Conservation (phyloP, 2,329 filamentous ascomycete genomes). For the Coniochaeta hoffmannii region DNA sequence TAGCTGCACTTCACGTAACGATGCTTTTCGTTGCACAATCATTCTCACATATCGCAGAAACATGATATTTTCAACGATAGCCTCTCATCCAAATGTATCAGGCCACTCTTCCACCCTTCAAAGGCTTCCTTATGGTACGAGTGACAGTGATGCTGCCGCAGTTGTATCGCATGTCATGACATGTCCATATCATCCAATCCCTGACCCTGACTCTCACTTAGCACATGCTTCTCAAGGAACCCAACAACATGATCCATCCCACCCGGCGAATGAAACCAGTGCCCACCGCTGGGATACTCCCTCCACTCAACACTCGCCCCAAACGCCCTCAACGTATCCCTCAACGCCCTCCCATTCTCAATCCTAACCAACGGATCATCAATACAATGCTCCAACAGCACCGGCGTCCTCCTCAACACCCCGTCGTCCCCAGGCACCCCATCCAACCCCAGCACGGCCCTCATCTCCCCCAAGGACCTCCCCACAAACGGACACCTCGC, state of each 20-base stretch:
- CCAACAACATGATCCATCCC: constrained; percentile 33
- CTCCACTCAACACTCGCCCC: constrained; percentile 29
- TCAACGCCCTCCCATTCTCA: constrained; percentile 24
- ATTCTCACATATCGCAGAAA: too few relatives aligned
- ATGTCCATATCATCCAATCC: neutral
- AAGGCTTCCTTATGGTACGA: too few relatives aligned
- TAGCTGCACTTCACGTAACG: too few relatives aligned
- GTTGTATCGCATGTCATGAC: too few relatives aligned
- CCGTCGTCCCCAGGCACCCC: constrained; percentile 16
- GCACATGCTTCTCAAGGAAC: constrained; percentile 20
- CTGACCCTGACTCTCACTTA: neutral
- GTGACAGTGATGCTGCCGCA: too few relatives aligned
- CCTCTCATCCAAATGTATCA: too few relatives aligned
- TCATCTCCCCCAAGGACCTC: constrained; percentile 19
- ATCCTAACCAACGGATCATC: constrained; percentile 35
- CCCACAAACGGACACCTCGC: constrained; percentile 28
- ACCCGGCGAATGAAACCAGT: constrained; percentile 34
- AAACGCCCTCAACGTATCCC: constrained; percentile 24
- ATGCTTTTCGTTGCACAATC: too few relatives aligned
- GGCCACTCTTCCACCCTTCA: too few relatives aligned
- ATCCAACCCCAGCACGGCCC: constrained; percentile 22
- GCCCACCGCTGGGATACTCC: constrained; percentile 32
- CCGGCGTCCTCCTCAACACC: constrained; percentile 32
- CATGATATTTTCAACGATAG: too few relatives aligned
- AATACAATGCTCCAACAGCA: constrained; percentile 35